A percentile compares a stretch with the other conserved stretches of the same genome.
Conservation (phyloP, 768 basidiomycete species). For the Lactarius hengduanensis region DNA sequence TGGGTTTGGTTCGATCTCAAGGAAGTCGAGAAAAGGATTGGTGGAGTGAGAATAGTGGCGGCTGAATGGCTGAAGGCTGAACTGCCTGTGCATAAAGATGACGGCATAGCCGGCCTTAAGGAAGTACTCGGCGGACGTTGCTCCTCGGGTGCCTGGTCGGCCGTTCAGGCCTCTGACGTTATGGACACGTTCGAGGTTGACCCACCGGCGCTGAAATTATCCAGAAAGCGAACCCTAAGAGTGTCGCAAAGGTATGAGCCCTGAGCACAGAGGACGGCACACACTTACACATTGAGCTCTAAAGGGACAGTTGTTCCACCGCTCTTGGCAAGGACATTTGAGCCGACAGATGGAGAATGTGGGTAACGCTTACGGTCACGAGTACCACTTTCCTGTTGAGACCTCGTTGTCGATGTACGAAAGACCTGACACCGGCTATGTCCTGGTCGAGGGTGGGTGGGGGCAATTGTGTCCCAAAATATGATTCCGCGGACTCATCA, state of each 20-base stretch:
- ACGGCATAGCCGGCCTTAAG: constrained; percentile 93
- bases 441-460: constrained; percentile 73
- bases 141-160: constrained; percentile 81
- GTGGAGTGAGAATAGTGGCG: constrained; percentile 98
- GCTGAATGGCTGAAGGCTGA: constrained; percentile 96
- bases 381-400: constrained; percentile 79
- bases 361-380: constrained; percentile 71
- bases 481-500: constrained; percentile 57
- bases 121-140: constrained; percentile 98
- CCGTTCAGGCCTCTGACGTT: constrained; percentile 14
- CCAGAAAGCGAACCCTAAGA: constrained; percentile 92
- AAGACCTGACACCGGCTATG: constrained; percentile 60
- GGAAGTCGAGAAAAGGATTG: constrained; percentile 95
- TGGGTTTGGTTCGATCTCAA: constrained; percentile 55
- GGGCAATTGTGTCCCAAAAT: constrained; percentile 84
- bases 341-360: background rate
- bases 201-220: constrained; percentile 97
- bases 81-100: constrained; percentile 98
- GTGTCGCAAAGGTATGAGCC: constrained; percentile 30
- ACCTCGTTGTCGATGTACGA: constrained; percentile 64
- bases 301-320: constrained; percentile 97
- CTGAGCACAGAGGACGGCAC: constrained; percentile 15
- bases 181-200: constrained; percentile 4
- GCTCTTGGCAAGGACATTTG: constrained; percentile 53
- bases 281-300: constrained; percentile 96